Conservation (phyloP, 2,329 filamentous ascomycete species). For the Elsinoe necatrix region DNA sequence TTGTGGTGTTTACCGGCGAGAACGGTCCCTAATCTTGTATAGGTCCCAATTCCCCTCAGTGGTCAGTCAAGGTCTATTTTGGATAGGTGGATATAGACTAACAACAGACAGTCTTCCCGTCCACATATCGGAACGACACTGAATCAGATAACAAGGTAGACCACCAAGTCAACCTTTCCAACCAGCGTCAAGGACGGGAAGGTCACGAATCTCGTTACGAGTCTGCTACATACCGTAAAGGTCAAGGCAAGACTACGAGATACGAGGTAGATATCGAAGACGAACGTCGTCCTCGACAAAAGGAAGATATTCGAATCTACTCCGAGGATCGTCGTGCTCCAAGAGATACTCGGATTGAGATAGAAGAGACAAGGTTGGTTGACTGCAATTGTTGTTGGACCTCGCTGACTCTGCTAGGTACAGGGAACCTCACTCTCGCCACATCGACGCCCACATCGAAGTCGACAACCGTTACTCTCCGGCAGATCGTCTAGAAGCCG, state of each 20-base stretch:
- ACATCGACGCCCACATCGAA: conserved; percentile 59
- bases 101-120: conserved; percentile 70
- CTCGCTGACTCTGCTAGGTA: conserved; percentile 37
- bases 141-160: conserved; percentile 73
- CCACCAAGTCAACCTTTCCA: conserved; percentile 72
- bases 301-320: conserved; percentile 34
- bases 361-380: conserved; percentile 46
- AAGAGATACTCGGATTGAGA: conserved; percentile 30
- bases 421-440: conserved; percentile 47
- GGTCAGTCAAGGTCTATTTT: conserved; percentile 13
- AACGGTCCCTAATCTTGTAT: neutral
- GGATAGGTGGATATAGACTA: neutral
- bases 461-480: conserved; percentile 42
- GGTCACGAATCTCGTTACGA: conserved; percentile 75
- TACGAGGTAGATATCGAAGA: conserved; percentile 82
- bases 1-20: neutral
- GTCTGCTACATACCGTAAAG: conserved; percentile 49
- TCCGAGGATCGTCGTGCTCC: conserved; percentile 33
- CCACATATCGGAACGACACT: conserved; percentile 78
- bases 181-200: conserved; percentile 91
- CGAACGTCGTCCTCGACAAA: conserved; percentile 59
- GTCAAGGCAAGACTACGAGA: conserved; percentile 41
- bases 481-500: conserved; percentile 43
- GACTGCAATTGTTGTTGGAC: neutral
- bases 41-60: conserved; percentile 20